Evolutionary conservation across 169 alveolate species (phyloP).

Genomic region (Babesia bovis): DNA sequence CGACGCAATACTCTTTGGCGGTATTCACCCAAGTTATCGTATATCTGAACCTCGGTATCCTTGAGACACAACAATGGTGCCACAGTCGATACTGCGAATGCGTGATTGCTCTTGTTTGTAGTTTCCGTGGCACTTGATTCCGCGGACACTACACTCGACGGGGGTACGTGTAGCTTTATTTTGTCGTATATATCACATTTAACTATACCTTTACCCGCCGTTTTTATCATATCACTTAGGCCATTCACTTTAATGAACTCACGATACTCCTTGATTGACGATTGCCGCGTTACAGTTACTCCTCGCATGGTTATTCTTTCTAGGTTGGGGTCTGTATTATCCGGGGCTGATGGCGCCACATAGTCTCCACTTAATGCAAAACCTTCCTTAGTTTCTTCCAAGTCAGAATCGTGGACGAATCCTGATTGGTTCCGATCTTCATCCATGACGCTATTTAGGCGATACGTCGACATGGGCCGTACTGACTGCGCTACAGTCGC

Average conservation of each 20-base stretch:
- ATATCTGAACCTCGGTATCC: conserved; percentile 20
- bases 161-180: conserved; percentile 68
- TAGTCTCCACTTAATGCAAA: conserved; percentile 5
- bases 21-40: conserved; percentile 4
- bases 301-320: conserved; percentile 62
- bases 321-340: background rate
- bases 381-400: conserved; percentile 18
- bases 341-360: background rate
- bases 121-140: background rate
- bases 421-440: conserved; percentile 32
- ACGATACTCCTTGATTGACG: conserved; percentile 72
- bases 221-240: conserved; percentile 69
- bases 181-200: conserved; percentile 67
- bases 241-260: conserved; percentile 74
- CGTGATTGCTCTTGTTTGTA: background rate
- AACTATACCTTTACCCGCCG: conserved; percentile 76
- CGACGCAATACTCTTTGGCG: conserved; percentile 14
- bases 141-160: conserved; percentile 25
- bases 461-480: conserved; percentile 27
- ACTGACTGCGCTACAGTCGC: background rate
- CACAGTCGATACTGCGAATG: conserved; percentile 39
- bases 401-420: conserved; percentile 36
- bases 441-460: conserved; percentile 35
- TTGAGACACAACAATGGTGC: conserved; percentile 17
- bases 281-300: conserved; percentile 50